Evolutionary conservation across 164 flowering plant species (phyloP).

Genomic region (Echeveria elegans): DNA sequence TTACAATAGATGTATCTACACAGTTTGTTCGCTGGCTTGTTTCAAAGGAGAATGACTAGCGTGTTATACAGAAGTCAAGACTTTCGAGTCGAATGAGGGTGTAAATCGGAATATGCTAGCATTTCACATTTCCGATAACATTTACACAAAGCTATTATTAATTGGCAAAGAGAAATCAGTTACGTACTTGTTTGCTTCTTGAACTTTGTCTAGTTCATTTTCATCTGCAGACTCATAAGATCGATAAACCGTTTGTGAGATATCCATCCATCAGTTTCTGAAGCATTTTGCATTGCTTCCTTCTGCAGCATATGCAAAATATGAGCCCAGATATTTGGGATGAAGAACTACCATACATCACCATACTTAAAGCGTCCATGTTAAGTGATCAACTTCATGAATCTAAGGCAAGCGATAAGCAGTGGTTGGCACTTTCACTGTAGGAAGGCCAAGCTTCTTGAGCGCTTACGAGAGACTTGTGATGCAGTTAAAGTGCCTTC

Average conservation of each 20-base stretch:
- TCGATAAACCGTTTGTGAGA: not conserved
- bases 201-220: not conserved
- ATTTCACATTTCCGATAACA: not conserved
- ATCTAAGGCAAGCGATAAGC: not conserved
- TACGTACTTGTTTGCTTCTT: not conserved
- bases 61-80: no score
- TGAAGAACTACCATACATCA: no score
- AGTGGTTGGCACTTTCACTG: conserved; percentile 21
- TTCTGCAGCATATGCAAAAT: not conserved
- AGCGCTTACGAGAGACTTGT: conserved; percentile 69
- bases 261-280: not conserved
- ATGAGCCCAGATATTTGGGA: not conserved
- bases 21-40: no score
- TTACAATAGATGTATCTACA: no score
- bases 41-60: no score
- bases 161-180: no score
- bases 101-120: no score
- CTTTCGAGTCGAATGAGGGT: no score
- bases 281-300: not conserved
- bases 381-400: not conserved
- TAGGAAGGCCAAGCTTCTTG: conserved; percentile 64
- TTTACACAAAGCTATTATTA: not conserved
- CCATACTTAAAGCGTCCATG: not conserved
- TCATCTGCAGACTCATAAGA: not conserved
- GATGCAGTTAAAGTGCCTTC: conserved; percentile 46